Evolutionary conservation across 2,329 filamentous ascomycete species (phyloP), one percentile per base, ranked within the genome.

Genomic region (Curvularia eragrostidis): DNA sequence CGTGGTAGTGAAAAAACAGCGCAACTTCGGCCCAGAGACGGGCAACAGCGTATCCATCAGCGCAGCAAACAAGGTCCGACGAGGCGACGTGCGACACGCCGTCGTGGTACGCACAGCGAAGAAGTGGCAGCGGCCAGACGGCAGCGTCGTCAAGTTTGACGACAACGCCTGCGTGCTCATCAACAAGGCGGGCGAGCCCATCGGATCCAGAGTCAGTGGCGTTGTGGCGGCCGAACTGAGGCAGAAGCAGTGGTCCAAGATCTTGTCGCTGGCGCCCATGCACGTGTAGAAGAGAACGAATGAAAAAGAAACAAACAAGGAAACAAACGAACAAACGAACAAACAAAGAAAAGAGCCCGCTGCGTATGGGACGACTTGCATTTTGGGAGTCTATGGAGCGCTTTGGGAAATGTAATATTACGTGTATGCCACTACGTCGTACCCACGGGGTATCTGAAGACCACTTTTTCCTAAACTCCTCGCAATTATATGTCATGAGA

Each of bases 121-220:
- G 81, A 90, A 93, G 80, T 86, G 90, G 60, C 91, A 95, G 78
- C 85, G 95, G 62, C 87, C 87, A 30, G 95, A 99, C 81, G 95
- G 95, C 51, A 93, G 89, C 74, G 88, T 95, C 46, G 89, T 99
- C 66, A 89, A 89, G 68, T 99, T 99, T 77, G 95, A 96, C 79
- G 95, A 99, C 80, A 99, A 99, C 79, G 95, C 95, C 47, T 99
- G 95, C 76, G 95, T 99, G 44, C 83, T 99, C 67, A 90, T 99
- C 78, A 98, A 96, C 82, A 99, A 98, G 85, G 85, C 91, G 9
- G 96, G 95, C 42, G 95, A 99, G 77, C 95, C 95, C 23, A 91
- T 99, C 68, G 95, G 95, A 51, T 93, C 91, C 15, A 89, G 95
- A 76, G 65, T 66, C 62, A 70, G 73, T 87, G 87, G 93, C 65